A percentile compares a stretch with the other conserved stretches of the same genome.
These are phyloP conservation scores for Candida taoyuanica DNA, from an alignment of 805 yeast genomes.

Conservation along the genomic window DNA sequence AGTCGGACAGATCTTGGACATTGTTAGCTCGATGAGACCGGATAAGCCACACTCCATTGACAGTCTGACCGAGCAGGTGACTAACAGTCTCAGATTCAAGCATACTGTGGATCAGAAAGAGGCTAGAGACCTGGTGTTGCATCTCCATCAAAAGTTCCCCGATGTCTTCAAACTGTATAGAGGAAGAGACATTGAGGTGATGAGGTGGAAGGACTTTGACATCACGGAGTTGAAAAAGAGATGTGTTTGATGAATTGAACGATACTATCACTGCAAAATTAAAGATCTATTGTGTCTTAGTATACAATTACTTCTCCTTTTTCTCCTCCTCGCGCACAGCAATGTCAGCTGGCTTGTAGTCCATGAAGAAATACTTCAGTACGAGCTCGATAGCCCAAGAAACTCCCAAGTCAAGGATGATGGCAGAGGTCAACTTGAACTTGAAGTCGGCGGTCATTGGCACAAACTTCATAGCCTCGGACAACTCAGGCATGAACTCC, in stretches of 20 bases:
- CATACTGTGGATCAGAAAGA: constrained; percentile 19
- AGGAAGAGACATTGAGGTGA: constrained; percentile 14
- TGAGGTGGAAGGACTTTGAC: constrained; percentile 25
- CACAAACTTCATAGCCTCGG: constrained; percentile 88
- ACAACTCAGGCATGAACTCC: constrained; percentile 90
- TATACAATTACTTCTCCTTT: not conserved
- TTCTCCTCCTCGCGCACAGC: constrained; percentile 39
- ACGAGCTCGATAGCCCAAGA: constrained; percentile 74
- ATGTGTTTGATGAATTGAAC: not conserved
- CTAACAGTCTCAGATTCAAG: constrained; percentile 17
- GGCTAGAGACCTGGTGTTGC: constrained; percentile 18
- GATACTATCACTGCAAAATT: not conserved
- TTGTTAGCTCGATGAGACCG: constrained; percentile 24
- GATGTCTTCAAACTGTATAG: constrained; percentile 15
- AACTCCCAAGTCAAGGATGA: constrained; percentile 70
- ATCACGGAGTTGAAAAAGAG: constrained; percentile 13
- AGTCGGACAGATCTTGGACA: constrained; percentile 28
- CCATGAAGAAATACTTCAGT: constrained; percentile 85
- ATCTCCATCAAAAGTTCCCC: constrained; percentile 19
- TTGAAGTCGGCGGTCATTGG: constrained; percentile 77
- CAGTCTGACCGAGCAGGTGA: constrained; percentile 17
- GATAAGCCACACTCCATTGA: constrained; percentile 22
- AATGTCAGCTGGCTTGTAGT: constrained; percentile 88
- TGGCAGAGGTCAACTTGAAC: constrained; percentile 64
- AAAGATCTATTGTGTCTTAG: not conserved